Percentiles rank a stretch among this genome's conserved stretches.
Evolutionary conservation across 371 early-diverging fungal genomes (phyloP).

Genomic region (Dinochytrium kinnereticum): DNA sequence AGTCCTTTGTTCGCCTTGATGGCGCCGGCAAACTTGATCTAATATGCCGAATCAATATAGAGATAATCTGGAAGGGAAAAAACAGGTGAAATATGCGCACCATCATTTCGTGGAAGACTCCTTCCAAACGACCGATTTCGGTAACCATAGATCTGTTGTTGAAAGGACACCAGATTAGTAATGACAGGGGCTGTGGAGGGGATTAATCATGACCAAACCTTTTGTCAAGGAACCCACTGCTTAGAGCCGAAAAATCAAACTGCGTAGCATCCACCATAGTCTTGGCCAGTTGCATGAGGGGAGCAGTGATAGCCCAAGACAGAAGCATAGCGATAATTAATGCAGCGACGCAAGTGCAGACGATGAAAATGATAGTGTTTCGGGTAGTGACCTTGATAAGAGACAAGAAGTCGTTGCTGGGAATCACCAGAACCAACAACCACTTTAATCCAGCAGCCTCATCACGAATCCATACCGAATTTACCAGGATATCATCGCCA

Average conservation of each 20-base stretch:
- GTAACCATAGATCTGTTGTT: background rate
- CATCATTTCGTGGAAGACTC: slow-evolving; percentile 24
- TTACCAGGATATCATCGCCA: slow-evolving; percentile 16
- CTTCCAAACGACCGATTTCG: slow-evolving; percentile 10
- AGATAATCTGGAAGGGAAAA: too few species aligned
- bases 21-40: slow-evolving; percentile 19
- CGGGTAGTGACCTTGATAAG: background rate
- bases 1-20: slow-evolving; percentile 17
- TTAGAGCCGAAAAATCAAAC: slow-evolving; percentile 8
- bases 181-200: background rate
- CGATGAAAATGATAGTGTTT: slow-evolving; percentile 24
- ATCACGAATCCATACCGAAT: slow-evolving; percentile 15
- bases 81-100: too few species aligned
- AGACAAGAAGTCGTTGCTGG: slow-evolving; percentile 15
- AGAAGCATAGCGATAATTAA: slow-evolving; percentile 41
- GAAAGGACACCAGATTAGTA: background rate
- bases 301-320: slow-evolving; percentile 47
- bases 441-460: slow-evolving; percentile 2
- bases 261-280: slow-evolving; percentile 9
- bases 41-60: too few species aligned
- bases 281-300: slow-evolving; percentile 5
- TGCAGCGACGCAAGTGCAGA: slow-evolving; percentile 36
- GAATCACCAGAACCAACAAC: slow-evolving; percentile 11
- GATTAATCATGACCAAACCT: background rate
- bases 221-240: slow-evolving; percentile 6